Base-by-base conservation (phyloP, 345 rosid genomes). In the Boechera stricta region DNA sequence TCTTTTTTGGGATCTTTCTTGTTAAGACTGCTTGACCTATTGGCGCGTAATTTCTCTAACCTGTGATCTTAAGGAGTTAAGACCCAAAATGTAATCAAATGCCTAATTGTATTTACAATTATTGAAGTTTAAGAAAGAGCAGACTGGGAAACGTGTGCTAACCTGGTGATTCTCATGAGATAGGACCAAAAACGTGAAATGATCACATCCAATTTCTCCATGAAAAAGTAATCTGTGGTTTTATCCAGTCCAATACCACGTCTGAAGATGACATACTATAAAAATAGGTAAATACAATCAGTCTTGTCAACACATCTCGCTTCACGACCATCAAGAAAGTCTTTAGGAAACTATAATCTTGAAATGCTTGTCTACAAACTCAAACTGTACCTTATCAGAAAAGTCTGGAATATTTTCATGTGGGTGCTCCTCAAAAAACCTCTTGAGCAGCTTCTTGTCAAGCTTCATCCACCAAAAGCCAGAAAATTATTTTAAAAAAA, bases 231-330 rank as follows among this genome's bases (percentile, higher is more conserved):
- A 80, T 86, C 92, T 3, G 90, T 85, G 70, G 93, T 94, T 73
- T 62, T 80, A 85, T 94, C 98, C 69, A 91, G 56, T 71, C 97
- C 98, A 62, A 94, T 87, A 54, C 98, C 98, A 39, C 97, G 92
- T 67, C 98, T 86, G 85, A 94, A 94, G 80, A 94, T 90, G 67
- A 94, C 84, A 63, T 88, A 94, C 98, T 94, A 71, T 12, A 18
- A 38, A 74, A 72, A 48, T 0, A 18, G 39, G 15, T 9, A 63
- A 61, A 32, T 44, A 33, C 26, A 41, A 51, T 64, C 41, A 44
- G 69, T 10, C 13, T 44, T 45, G 42, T 48, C 31, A 45, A 45
- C 35, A 49, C 18, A 26, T 55, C 24, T 67, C 16, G n/a, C 26
- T 38, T 13, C 3, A 59, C 9, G 13, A 12, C 55, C 24, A 41